These are phyloP conservation scores for Lyophyllum semitale DNA, from an alignment of 768 basidiomycete genomes.

Conservation along the genomic window DNA sequence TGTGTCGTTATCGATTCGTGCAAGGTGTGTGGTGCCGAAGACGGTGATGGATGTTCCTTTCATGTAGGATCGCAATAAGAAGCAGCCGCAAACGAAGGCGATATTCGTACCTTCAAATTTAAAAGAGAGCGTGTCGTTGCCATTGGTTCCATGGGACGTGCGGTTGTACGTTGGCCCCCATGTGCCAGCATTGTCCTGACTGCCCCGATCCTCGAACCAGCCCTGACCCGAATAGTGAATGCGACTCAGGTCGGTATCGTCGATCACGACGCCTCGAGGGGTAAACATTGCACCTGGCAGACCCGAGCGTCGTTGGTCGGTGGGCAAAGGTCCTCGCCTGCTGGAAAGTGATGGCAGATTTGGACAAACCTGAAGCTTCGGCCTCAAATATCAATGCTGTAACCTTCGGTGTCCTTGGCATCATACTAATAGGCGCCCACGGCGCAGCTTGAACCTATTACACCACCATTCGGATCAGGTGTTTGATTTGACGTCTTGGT, in stretches of 20 bases:
- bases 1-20: conserved; percentile 1
- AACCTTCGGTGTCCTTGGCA: no score
- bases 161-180: conserved; percentile 32
- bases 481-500: no score
- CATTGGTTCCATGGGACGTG: conserved; percentile 32
- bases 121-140: conserved; percentile 27
- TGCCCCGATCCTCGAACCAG: conserved; percentile 30
- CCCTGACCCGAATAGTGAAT: conserved; percentile 29
- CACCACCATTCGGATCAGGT: no score
- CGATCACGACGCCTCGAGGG: conserved; percentile 30
- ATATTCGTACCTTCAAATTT: conserved; percentile 28
- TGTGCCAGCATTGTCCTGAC: conserved; percentile 28
- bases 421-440: no score
- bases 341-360: no score
- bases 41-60: conserved; percentile 15
- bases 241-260: conserved; percentile 32
- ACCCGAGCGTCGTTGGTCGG: background rate
- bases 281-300: background rate
- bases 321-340: no score
- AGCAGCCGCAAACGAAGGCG: background rate
- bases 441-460: no score
- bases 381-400: no score
- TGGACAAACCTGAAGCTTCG: no score
- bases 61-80: background rate
- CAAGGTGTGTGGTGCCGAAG: conserved; percentile 17